phyloP scores from a whole-genome alignment of 2,329 filamentous ascomycete species.

The Cladosporium halotolerans region DNA sequence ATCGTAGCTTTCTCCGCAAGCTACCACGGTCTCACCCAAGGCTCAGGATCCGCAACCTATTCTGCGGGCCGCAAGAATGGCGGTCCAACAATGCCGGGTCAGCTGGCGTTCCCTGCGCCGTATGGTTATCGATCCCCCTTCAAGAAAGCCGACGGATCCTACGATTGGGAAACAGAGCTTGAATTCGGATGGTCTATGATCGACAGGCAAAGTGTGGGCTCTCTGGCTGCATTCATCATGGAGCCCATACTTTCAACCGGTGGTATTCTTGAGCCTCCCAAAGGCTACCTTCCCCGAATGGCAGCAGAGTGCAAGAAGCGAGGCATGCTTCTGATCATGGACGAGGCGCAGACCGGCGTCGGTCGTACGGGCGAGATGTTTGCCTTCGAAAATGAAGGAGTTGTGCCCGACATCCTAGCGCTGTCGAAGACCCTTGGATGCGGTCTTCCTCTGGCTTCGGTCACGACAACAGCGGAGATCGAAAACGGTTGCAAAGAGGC shows the following conservation, averaged over 20 bases:
- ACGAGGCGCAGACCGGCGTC: conserved; percentile 34
- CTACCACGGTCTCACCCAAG: conserved; percentile 57
- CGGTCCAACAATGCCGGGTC: conserved; percentile 48
- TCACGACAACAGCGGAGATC: conserved; percentile 19
- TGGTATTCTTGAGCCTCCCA: conserved; percentile 31
- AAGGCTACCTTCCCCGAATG: conserved; percentile 11
- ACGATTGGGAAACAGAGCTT: conserved; percentile 61
- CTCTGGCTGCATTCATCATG: conserved; percentile 57
- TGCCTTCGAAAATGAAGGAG: conserved; percentile 21
- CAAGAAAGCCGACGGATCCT: conserved; percentile 50
- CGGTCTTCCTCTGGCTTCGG: conserved; percentile 20
- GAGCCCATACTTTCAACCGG: conserved; percentile 56
- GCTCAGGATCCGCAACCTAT: conserved; percentile 49
- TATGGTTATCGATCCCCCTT: conserved; percentile 59
- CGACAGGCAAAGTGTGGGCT: conserved; percentile 54
- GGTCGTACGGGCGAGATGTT: conserved; percentile 30
- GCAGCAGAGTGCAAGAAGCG: conserved; percentile 25
- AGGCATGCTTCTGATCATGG: conserved; percentile 32
- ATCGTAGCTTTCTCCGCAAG: conserved; percentile 54
- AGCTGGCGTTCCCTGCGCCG: conserved; percentile 53
- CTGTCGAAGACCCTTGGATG: conserved; percentile 22
- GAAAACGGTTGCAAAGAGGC: conserved; percentile 15
- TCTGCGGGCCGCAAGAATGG: conserved; percentile 46
- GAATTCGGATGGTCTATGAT: conserved; percentile 57
- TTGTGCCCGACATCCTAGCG: conserved; percentile 42